Percentiles rank a stretch among this genome's conserved stretches.
Evolutionary conservation across 2,329 filamentous ascomycete genomes (phyloP).

Genomic region (Leptographium flavum): DNA sequence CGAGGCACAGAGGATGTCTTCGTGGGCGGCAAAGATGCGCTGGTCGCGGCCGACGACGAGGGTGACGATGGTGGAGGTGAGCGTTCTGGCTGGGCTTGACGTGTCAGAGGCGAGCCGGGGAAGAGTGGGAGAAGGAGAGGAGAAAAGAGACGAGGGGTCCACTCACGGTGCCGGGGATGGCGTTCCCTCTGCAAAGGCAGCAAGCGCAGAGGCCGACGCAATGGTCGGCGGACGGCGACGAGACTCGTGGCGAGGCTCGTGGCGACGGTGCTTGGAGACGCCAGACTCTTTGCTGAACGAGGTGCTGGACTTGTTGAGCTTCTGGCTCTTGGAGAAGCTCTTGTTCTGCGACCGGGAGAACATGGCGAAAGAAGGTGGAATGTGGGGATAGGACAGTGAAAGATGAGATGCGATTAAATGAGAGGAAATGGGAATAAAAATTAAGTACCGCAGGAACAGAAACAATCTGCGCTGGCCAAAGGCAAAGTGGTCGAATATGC

Average conservation of each 20-base stretch:
- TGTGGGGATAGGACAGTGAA: neutral
- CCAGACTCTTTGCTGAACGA: conserved; percentile 41
- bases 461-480: no score
- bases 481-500: no score
- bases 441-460: no score
- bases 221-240: conserved; percentile 34
- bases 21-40: conserved; percentile 81
- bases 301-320: conserved; percentile 32
- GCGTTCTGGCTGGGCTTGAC: conserved; percentile 24
- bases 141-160: conserved; percentile 14
- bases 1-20: conserved; percentile 66
- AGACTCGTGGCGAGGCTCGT: conserved; percentile 23
- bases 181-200: conserved; percentile 15
- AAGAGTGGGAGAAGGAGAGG: neutral
- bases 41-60: conserved; percentile 68
- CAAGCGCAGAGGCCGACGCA: conserved; percentile 24
- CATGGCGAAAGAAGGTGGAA: conserved; percentile 19
- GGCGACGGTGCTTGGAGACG: conserved; percentile 35
- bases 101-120: neutral
- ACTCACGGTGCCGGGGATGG: conserved; percentile 21
- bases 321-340: conserved; percentile 40
- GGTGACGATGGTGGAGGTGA: conserved; percentile 60
- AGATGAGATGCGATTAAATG: no score
- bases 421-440: no score
- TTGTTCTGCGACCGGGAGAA: conserved; percentile 32